phyloP scores from a whole-genome alignment of 306 rosid genomes.

The Acacia confusa region DNA sequence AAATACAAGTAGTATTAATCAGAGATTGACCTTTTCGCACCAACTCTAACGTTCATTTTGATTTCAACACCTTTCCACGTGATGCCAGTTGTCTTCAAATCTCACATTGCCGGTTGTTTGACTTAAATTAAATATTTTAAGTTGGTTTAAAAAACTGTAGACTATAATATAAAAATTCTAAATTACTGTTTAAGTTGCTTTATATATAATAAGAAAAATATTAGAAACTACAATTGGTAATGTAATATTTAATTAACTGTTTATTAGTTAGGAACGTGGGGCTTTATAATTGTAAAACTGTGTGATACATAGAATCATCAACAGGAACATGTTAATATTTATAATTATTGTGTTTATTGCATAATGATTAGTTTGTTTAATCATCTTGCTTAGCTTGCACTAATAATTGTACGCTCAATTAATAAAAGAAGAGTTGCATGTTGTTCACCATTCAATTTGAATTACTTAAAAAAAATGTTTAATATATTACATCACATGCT shows the following conservation, averaged over 20 bases:
- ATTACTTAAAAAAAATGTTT: not conserved
- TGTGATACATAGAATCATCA: no score
- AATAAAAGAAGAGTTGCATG: not conserved
- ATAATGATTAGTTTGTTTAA: not conserved
- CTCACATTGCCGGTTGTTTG: not conserved
- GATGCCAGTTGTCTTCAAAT: slow-evolving; percentile 17
- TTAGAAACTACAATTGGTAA: not conserved
- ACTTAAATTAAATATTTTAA: slow-evolving; percentile 4
- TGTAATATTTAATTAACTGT: no score
- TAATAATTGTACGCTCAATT: not conserved
- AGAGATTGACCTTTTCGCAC: not conserved
- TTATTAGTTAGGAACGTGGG: not conserved
- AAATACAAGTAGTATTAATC: not conserved
- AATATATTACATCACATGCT: not conserved
- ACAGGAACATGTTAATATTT: not conserved
- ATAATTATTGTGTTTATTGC: not conserved
- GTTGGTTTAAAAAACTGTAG: not conserved
- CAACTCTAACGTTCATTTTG: not conserved
- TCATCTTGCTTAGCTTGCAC: not conserved
- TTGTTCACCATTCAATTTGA: not conserved
- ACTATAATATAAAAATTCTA: not conserved
- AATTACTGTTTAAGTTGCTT: not conserved
- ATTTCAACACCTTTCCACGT: slow-evolving; percentile 19
- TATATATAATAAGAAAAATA: not conserved
- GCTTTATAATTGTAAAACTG: no score